Evolutionary conservation across 306 rosid genomes (phyloP).

Genomic region (Geum urbanum): DNA sequence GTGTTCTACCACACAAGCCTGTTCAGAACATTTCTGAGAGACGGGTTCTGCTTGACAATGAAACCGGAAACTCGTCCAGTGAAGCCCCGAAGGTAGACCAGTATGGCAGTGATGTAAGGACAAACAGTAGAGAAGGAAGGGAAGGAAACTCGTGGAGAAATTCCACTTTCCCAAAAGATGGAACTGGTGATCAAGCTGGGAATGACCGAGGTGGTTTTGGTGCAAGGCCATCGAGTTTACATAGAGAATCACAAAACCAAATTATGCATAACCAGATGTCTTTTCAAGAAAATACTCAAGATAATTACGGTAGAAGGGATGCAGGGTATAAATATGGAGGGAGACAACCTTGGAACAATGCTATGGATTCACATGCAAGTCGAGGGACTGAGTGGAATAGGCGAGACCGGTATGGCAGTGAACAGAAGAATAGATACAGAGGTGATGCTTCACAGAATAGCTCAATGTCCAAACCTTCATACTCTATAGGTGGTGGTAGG

Average conservation of each 20-base stretch:
- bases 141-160: constrained; percentile 69
- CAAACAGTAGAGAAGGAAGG: constrained; percentile 53
- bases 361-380: constrained; percentile 41
- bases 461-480: constrained; percentile 46
- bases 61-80: constrained; percentile 63
- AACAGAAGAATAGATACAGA: constrained; percentile 52
- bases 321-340: constrained; percentile 58
- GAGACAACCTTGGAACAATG: constrained; percentile 60
- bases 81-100: constrained; percentile 63
- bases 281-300: constrained; percentile 44
- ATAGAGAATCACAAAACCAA: constrained; percentile 46
- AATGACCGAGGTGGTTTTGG: constrained; percentile 47
- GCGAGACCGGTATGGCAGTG: constrained; percentile 47
- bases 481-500: constrained; percentile 58
- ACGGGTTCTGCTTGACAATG: constrained; percentile 70
- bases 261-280: constrained; percentile 41
- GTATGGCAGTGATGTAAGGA: constrained; percentile 42
- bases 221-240: constrained; percentile 39
- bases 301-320: constrained; percentile 58
- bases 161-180: constrained; percentile 47
- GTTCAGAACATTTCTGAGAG: constrained; percentile 42
- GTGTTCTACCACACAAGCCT: constrained; percentile 59
- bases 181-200: constrained; percentile 36
- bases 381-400: constrained; percentile 43
- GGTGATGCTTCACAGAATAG: constrained; percentile 44